A percentile compares a stretch with the other conserved stretches of the same genome.
Conservation (phyloP, 2,329 filamentous ascomycete species). For the Ophioceras dolichostomum region DNA sequence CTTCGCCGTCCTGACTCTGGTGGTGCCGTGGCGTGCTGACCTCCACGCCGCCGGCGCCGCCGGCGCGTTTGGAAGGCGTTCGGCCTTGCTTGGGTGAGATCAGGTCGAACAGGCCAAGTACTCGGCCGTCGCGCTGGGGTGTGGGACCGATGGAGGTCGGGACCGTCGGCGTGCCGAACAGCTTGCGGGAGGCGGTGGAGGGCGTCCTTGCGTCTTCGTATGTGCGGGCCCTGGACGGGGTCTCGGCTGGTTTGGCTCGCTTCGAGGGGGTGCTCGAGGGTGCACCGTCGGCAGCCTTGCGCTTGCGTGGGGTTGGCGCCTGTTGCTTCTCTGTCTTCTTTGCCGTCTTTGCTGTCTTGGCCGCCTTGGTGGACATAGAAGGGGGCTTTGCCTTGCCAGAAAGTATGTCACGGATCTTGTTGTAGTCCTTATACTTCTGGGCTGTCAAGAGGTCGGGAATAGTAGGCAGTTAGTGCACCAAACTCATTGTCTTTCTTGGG, state of each 20-base stretch:
- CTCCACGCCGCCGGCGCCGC: constrained; percentile 13
- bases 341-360: background rate
- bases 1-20: constrained; percentile 20
- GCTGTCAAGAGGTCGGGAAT: constrained; percentile 29
- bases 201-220: constrained; percentile 37
- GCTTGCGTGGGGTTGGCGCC: constrained; percentile 23
- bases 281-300: constrained; percentile 17
- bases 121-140: constrained; percentile 65
- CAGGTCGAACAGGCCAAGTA: constrained; percentile 67
- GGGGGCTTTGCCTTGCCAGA: constrained; percentile 41
- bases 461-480: background rate
- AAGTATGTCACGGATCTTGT: constrained; percentile 48
- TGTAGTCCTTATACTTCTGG: constrained; percentile 67
- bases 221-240: constrained; percentile 26
- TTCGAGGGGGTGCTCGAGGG: constrained; percentile 34
- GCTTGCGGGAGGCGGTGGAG: constrained; percentile 35
- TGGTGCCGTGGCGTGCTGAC: constrained; percentile 27
- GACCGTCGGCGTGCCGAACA: constrained; percentile 42
- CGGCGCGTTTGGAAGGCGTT: constrained; percentile 28
- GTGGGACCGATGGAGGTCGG: constrained; percentile 62
- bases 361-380: no score
- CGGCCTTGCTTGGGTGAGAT: constrained; percentile 36
- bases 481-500: background rate
- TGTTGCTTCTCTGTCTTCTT: constrained; percentile 17
- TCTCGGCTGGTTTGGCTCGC: constrained; percentile 30